Conservation (phyloP, 1,284 basidiomycete species). For the Sporisorium iseilematis-ciliati region DNA sequence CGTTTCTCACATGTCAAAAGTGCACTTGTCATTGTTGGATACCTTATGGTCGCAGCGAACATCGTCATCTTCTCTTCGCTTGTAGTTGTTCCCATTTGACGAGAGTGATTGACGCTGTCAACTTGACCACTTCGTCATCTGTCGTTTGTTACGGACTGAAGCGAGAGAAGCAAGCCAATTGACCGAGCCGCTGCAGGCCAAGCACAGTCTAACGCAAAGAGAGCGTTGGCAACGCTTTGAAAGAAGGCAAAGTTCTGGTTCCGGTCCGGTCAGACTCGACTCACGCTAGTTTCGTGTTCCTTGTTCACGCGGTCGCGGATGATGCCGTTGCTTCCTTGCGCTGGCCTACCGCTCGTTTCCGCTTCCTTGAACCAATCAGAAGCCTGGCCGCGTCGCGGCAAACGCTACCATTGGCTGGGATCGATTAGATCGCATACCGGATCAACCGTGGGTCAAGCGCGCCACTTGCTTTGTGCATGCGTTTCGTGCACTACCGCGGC, state of each 20-base stretch:
- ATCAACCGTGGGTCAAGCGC: not conserved
- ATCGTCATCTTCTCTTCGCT: slow-evolving; percentile 1
- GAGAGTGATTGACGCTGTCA: not conserved
- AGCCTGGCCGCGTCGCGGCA: not conserved
- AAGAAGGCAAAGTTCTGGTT: not conserved
- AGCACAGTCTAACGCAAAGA: too few species aligned
- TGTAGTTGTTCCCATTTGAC: not conserved
- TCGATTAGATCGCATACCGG: slow-evolving; percentile 12
- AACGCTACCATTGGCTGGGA: slow-evolving; percentile 5
- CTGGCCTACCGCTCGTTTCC: not conserved
- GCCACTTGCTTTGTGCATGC: not conserved
- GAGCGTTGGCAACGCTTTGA: too few species aligned
- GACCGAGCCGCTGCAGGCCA: slow-evolving; percentile 4
- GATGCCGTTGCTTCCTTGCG: not conserved
- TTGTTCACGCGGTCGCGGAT: not conserved
- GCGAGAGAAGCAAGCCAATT: not conserved
- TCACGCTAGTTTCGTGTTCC: not conserved
- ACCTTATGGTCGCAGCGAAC: not conserved
- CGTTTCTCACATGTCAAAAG: not conserved
- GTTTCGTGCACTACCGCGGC: not conserved
- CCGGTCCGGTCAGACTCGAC: slow-evolving; percentile 3
- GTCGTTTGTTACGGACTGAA: not conserved
- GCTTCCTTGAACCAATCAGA: not conserved
- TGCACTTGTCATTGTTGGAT: not conserved
- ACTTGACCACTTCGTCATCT: not conserved